Evolutionary conservation across 2,329 filamentous ascomycete genomes (phyloP).

Genomic region (Fusarium denticulatum): DNA sequence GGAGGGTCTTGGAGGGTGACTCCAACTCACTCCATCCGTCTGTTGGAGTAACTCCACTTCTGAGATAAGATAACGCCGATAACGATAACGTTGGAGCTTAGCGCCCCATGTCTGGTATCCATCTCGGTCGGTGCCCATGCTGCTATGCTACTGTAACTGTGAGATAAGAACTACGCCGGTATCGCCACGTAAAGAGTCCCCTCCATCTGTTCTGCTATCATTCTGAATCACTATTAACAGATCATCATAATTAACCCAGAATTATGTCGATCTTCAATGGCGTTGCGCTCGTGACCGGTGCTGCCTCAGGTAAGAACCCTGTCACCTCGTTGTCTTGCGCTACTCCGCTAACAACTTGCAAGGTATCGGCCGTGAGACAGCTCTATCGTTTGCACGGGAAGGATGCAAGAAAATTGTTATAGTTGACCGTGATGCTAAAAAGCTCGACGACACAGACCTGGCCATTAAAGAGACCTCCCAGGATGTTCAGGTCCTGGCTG

Average conservation of each 20-base stretch:
- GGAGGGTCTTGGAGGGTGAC: background rate
- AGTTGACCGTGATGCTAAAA: background rate
- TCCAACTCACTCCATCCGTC: background rate
- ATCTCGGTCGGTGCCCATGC: background rate
- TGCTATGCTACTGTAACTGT: background rate
- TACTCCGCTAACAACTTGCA: background rate
- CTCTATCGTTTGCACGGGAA: constrained; percentile 8
- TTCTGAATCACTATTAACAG: rapidly evolving
- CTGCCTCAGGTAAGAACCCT: constrained; percentile 1
- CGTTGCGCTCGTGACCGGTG: constrained; percentile 19
- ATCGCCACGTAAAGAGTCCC: background rate
- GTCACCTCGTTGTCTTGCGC: rapidly evolving
- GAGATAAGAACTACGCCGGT: background rate
- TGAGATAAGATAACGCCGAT: background rate
- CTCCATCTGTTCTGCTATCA: no score
- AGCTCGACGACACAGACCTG: background rate
- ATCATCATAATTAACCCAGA: rapidly evolving
- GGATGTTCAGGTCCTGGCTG: background rate
- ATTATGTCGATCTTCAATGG: constrained; percentile 17
- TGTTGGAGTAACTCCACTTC: background rate
- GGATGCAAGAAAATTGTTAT: background rate
- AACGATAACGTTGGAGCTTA: constrained; percentile 7
- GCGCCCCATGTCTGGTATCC: background rate
- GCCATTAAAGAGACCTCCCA: background rate
- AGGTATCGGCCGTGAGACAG: constrained; percentile 10